Conservation (phyloP, 2,329 filamentous ascomycete species). For the Periconia digitata region DNA sequence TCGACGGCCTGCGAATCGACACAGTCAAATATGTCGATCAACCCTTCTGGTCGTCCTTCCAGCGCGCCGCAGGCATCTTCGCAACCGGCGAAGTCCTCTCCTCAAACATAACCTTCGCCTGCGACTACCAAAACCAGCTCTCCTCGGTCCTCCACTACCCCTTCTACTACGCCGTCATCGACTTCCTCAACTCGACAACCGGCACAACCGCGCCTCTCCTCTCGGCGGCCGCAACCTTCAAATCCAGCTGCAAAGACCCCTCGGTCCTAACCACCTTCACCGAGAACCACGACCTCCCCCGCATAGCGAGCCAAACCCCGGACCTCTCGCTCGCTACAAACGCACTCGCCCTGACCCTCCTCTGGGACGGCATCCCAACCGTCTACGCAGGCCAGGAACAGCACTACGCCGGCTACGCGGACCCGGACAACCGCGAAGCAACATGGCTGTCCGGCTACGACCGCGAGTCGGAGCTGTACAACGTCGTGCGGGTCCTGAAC, state of each 20-base stretch:
- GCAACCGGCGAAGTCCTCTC: slow-evolving; percentile 42
- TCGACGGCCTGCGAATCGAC: slow-evolving; percentile 45
- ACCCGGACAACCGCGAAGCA: slow-evolving; percentile 43
- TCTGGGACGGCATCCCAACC: slow-evolving; percentile 48
- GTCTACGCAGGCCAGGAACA: slow-evolving; percentile 49
- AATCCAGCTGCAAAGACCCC: slow-evolving; percentile 39
- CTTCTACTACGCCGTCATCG: slow-evolving; percentile 41
- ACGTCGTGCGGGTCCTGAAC: slow-evolving; percentile 43
- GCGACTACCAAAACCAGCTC: slow-evolving; percentile 34
- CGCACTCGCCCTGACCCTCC: slow-evolving; percentile 41
- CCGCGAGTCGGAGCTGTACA: slow-evolving; percentile 44
- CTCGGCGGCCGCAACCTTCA: slow-evolving; percentile 31
- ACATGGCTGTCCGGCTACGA: slow-evolving; percentile 46
- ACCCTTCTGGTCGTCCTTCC: slow-evolving; percentile 40
- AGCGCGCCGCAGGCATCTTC: slow-evolving; percentile 39
- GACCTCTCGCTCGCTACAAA: slow-evolving; percentile 44
- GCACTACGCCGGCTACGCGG: slow-evolving; percentile 39
- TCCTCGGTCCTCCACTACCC: slow-evolving; percentile 44
- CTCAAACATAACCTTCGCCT: slow-evolving; percentile 34
- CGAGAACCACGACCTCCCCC: slow-evolving; percentile 47
- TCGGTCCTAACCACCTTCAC: slow-evolving; percentile 42
- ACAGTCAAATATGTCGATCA: slow-evolving; percentile 43
- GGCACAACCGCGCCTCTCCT: slow-evolving; percentile 44
- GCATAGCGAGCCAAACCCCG: slow-evolving; percentile 41
- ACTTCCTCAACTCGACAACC: slow-evolving; percentile 38